Evolutionary conservation across 1,139 yeast species (phyloP).

Genomic region (Torulaspora pretoriensis): DNA sequence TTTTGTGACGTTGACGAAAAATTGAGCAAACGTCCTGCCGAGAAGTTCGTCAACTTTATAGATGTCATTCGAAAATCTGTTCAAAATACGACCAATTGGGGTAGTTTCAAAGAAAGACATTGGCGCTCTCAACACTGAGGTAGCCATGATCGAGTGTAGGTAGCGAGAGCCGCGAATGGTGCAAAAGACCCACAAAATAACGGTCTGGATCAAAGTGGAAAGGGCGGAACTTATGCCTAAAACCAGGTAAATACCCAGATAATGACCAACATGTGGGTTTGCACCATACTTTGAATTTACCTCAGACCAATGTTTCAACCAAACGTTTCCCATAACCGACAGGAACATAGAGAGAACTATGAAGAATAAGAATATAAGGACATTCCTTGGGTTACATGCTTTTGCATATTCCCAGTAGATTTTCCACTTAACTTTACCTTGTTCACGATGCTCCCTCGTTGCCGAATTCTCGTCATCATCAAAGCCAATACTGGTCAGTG

Average conservation of each 20-base stretch:
- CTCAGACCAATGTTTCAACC: slow-evolving; percentile 98
- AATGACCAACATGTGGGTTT: slow-evolving; percentile 66
- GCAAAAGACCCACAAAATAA: slow-evolving; percentile 77
- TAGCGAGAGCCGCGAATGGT: slow-evolving; percentile 77
- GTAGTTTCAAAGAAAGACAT: slow-evolving; percentile 97
- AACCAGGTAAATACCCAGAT: slow-evolving; percentile 69
- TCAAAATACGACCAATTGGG: slow-evolving; percentile 90
- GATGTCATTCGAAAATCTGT: slow-evolving; percentile 90
- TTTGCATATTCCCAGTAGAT: slow-evolving; percentile 79
- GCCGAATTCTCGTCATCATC: slow-evolving; percentile 47
- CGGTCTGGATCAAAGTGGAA: slow-evolving; percentile 61
- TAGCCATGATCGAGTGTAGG: slow-evolving; percentile 76
- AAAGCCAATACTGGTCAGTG: slow-evolving; percentile 43
- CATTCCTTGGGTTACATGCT: slow-evolving; percentile 79
- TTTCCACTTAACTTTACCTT: slow-evolving; percentile 90
- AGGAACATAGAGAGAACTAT: slow-evolving; percentile 56
- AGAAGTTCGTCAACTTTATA: slow-evolving; percentile 86
- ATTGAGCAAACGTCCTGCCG: slow-evolving; percentile 79
- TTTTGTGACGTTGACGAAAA: slow-evolving; percentile 65
- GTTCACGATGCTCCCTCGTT: slow-evolving; percentile 76
- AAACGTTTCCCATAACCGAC: slow-evolving; percentile 65
- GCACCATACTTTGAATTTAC: slow-evolving; percentile 63
- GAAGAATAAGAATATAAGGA: slow-evolving; percentile 50
- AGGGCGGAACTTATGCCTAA: slow-evolving; percentile 67
- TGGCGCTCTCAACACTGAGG: slow-evolving; percentile 81